phyloP scores from a whole-genome alignment of 2,329 filamentous ascomycete genomes.

The Colletotrichum sp. region DNA sequence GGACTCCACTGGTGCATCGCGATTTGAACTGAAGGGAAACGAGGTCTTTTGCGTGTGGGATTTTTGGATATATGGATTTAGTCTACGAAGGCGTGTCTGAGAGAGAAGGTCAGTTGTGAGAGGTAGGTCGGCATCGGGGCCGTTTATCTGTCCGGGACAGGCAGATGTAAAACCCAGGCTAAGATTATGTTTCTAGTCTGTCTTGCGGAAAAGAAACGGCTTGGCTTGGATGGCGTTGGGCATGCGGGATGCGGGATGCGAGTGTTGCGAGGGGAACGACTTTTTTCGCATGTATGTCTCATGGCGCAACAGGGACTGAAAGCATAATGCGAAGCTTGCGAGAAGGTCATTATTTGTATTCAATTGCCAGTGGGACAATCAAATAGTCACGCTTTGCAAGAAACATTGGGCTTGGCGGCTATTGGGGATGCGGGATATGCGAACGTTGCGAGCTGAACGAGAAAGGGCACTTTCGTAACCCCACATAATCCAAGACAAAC shows the following conservation, averaged over 20 bases:
- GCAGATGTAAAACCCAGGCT: too few relatives aligned
- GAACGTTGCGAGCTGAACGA: neutral
- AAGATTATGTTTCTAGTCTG: too few relatives aligned
- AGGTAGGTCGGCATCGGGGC: neutral
- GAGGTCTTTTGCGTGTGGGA: neutral
- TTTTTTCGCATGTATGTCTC: neutral
- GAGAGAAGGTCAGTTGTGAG: too few relatives aligned
- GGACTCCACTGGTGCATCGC: neutral
- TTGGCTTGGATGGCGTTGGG: neutral
- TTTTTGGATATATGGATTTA: rapidly evolving
- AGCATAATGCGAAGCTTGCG: too few relatives aligned
- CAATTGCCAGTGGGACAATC: too few relatives aligned
- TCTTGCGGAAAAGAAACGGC: neutral
- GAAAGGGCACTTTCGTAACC: neutral
- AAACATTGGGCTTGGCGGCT: neutral
- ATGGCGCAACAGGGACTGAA: too few relatives aligned
- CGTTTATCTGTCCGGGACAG: neutral
- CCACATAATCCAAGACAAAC: neutral
- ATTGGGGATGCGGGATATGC: neutral
- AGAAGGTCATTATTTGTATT: rapidly evolving
- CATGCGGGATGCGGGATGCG: neutral
- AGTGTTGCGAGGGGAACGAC: neutral
- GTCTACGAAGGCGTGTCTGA: rapidly evolving
- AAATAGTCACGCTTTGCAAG: neutral
- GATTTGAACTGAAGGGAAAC: rapidly evolving